These are phyloP conservation scores for Chlamydomonas sp. DNA, from an alignment of 139 green algal genomes.

Conservation along the genomic window DNA sequence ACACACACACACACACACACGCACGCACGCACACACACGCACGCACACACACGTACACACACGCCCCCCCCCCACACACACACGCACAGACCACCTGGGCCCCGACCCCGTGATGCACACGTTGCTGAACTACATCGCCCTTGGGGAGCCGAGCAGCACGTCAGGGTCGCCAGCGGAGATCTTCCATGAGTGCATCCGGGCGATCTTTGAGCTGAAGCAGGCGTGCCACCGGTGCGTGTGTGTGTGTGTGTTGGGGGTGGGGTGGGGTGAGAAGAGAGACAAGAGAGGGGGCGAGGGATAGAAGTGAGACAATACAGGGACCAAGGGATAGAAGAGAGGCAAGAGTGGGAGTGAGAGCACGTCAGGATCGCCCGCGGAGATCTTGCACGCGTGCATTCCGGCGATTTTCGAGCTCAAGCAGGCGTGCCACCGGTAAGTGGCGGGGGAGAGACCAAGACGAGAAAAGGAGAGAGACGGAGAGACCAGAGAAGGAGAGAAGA, in stretches of 20 bases:
- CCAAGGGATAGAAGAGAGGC: no score
- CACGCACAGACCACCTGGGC: slow-evolving; percentile 46
- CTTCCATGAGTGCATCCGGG: slow-evolving; percentile 35
- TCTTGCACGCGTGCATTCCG: slow-evolving; percentile 38
- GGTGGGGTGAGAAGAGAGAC: no score
- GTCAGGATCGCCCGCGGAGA: slow-evolving; percentile 14
- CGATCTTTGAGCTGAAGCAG: slow-evolving; percentile 36
- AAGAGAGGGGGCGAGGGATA: no score
- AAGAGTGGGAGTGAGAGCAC: no score
- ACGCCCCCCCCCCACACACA: no score
- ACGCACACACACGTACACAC: no score
- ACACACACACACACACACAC: not conserved
- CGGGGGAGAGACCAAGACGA: no score
- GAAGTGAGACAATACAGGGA: no score
- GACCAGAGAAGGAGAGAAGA: no score
- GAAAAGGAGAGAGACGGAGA: no score
- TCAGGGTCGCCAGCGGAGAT: slow-evolving; percentile 22
- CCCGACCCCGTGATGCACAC: slow-evolving; percentile 30
- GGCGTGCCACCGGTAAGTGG: slow-evolving; percentile 32
- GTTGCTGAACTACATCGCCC: slow-evolving; percentile 41
- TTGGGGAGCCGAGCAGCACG: slow-evolving; percentile 30
- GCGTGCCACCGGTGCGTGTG: slow-evolving; percentile 32
- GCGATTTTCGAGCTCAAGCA: slow-evolving; percentile 36
- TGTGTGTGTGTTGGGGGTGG: not conserved
- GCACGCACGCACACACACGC: no score